Base-by-base conservation (phyloP, 202 grass and related monocot genomes). In the Schoenoplectus tabernaemontani region DNA sequence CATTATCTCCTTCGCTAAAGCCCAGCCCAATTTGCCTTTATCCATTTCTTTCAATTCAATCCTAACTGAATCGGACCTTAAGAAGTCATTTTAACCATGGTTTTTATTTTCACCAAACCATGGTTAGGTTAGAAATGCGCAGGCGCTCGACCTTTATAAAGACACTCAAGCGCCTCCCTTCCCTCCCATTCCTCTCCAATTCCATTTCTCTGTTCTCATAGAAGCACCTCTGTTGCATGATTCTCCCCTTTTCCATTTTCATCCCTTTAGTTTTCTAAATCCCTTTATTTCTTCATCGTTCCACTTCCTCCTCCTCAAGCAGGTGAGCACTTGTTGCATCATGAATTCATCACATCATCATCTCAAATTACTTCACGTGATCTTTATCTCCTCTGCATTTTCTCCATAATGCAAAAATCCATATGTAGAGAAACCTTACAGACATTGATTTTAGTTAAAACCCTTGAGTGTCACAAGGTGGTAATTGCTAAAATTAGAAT, bases 91-190 rank as follows among this genome's bases (percentile, higher is more conserved):
- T n/a, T n/a, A 59, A 78, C 34, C 57, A 42, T 16, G 39, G 59
- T 43, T 61, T 9, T 39, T 4, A 7, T 44, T 56, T 28, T 19
- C 26, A n/a, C 5, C 30, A 54, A 83, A 83, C 81, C 81, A 60
- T 46, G 71, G 66, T 75, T 48, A 74, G 38, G 36, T 3, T 0
- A 46, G 15, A 30, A 1, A 4, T 0, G 36, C n/a, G n/a, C 16
- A 22, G 37, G 64, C 63, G 17, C 63, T 6, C 64, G 36, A 39
- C 12, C 82, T 70, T 83, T 83, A 83, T 63, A 83, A 83, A 57
- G 36, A 57, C 23, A 8, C n/a, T 16, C 22, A 12, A 51, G 26
- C 51, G 26, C 82, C 53, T 51, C 39, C 57, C n/a, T 50, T 77
- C 67, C 67, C 67, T 75, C 54, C 53, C 66, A 73, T 63, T 41